phyloP scores from a whole-genome alignment of 2,329 filamentous ascomycete species.

The Ophiostoma montium region DNA sequence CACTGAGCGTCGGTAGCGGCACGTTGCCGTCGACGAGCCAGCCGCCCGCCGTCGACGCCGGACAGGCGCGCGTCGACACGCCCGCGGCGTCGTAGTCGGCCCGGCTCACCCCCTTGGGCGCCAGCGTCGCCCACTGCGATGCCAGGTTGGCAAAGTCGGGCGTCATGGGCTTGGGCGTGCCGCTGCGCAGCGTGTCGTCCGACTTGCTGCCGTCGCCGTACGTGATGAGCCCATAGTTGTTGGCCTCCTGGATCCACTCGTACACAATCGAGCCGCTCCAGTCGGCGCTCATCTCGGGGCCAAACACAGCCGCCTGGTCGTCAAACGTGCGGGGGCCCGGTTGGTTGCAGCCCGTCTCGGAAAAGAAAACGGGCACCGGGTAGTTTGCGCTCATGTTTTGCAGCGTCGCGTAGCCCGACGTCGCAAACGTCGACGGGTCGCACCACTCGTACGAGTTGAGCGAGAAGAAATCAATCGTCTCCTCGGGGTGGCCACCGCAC shows the following conservation, averaged over 20 bases:
- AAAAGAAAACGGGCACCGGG: constrained; percentile 79
- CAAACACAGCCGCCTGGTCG: constrained; percentile 67
- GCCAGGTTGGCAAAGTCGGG: constrained; percentile 72
- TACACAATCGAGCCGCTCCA: constrained; percentile 74
- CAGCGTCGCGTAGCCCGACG: constrained; percentile 56
- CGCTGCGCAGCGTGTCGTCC: constrained; percentile 55
- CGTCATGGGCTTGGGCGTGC: constrained; percentile 56
- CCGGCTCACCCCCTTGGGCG: constrained; percentile 52
- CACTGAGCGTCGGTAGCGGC: constrained; percentile 54
- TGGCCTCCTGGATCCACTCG: constrained; percentile 78
- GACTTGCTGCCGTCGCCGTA: constrained; percentile 50
- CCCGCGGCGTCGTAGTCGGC: constrained; percentile 49
- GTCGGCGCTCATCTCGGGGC: constrained; percentile 52
- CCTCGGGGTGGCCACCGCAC: constrained; percentile 54
- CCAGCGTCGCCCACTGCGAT: constrained; percentile 59
- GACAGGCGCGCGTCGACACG: constrained; percentile 54
- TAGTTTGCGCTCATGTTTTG: constrained; percentile 54
- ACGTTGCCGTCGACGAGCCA: constrained; percentile 64
- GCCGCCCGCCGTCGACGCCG: constrained; percentile 48
- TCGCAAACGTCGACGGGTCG: constrained; percentile 40
- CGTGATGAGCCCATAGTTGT: constrained; percentile 67
- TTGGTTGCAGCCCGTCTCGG: constrained; percentile 72
- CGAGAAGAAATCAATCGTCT: constrained; percentile 69
- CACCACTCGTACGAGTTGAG: constrained; percentile 82
- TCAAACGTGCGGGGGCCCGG: constrained; percentile 46